Evolutionary conservation across 306 rosid genomes (phyloP).

Genomic region (Rosa chinensis): DNA sequence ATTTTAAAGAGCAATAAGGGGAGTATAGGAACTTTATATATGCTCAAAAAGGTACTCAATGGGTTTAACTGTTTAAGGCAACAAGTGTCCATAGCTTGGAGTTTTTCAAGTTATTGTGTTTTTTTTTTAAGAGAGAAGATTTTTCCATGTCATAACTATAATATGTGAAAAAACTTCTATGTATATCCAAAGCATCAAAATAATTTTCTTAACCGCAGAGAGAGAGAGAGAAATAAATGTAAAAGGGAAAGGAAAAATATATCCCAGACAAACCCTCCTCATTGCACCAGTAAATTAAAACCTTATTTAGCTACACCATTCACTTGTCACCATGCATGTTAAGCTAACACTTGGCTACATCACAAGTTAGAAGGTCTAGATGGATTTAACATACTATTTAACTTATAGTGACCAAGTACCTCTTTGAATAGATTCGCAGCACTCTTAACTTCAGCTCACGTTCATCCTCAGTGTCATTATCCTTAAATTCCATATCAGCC

Average conservation of each 20-base stretch:
- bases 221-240: neutral
- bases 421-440: slow-evolving; percentile 70
- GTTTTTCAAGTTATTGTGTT: neutral
- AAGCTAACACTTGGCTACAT: neutral
- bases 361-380: too few relatives aligned
- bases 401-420: slow-evolving; percentile 39
- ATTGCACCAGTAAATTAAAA: neutral
- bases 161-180: neutral
- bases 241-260: neutral
- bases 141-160: neutral
- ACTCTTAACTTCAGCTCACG: slow-evolving; percentile 81
- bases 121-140: neutral
- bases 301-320: neutral
- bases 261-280: neutral
- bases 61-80: neutral
- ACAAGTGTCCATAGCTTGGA: neutral
- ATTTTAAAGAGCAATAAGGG: slow-evolving; percentile 14
- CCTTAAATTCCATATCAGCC: slow-evolving; percentile 98
- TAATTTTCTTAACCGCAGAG: neutral
- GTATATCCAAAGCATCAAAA: neutral
- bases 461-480: slow-evolving; percentile 77
- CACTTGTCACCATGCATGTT: neutral
- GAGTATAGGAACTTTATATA: neutral
- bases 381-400: neutral
- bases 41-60: neutral